Base-by-base conservation (phyloP, 495 filamentous ascomycete species). In the Penicillium chermesinum region DNA sequence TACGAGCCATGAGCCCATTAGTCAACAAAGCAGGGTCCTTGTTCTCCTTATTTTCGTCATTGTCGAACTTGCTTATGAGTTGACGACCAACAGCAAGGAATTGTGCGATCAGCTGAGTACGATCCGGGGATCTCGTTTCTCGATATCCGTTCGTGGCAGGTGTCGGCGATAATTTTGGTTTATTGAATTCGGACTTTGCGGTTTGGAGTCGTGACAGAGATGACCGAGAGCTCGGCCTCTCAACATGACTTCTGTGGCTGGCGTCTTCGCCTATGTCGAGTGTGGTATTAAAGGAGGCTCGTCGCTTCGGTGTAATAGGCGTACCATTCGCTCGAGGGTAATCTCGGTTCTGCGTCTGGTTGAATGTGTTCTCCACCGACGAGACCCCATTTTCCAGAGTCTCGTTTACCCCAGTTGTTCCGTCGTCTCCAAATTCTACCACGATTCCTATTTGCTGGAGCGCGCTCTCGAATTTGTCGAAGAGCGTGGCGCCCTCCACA, bases 381-480 rank as follows among this genome's bases (percentile, higher is more conserved):
- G 53, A 48, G 20, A 55, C 53, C 10, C 53, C 61, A 38, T 64
- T 55, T 3, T 57, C 59, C 34, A 55, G 52, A 14, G 52, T 59
- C 15, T 62, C 63, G 38, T 63, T 62, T 7, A 59, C 38, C 16
- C 50, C 57, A 12, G 54, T 59, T 21, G 64, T 58, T 8, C 33
- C 44, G 13, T 38, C 62, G 7, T 60, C 61, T 16, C 79, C 79
- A 41, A 83, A 66, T 43, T 84, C 78, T 50, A 90, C 72, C 27
- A 81, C 74, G 52, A 91, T 88, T 30, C 81, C 83, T 72, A 85
- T 73, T 44, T 75, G 70, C 30, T 73, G 72, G 53, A 93, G 73
- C 38, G 83, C 53, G 33, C 69, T 73, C 64, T 84, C 78, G 58
- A 91, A 87, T 46, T 78, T 83, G 42, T 84, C 79, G 44, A 80